Conservation (phyloP, 306 rosid genomes). For the Parietaria judaica region DNA sequence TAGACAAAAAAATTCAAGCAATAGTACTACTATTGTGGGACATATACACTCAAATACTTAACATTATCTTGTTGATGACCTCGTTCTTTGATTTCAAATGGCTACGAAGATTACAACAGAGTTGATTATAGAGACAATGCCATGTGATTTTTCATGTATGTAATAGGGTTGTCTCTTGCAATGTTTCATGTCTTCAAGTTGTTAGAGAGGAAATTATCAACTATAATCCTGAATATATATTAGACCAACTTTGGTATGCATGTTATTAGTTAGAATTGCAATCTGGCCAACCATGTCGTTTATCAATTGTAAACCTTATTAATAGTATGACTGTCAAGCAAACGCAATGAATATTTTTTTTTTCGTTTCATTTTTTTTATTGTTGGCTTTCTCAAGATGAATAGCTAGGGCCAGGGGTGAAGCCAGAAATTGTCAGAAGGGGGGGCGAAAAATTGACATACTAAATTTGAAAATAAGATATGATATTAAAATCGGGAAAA, state of each 20-base stretch:
- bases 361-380: not conserved
- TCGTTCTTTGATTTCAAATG: no score
- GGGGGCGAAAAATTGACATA: no score
- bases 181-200: not conserved
- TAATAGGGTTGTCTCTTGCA: not conserved
- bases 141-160: not conserved
- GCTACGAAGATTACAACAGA: no score
- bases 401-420: no score
- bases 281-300: slow-evolving; percentile 1
- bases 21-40: no score
- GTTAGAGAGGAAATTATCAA: not conserved
- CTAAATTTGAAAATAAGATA: no score
- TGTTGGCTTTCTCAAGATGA: not conserved
- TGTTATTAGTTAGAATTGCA: slow-evolving; percentile 1
- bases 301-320: not conserved
- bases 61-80: no score
- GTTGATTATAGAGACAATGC: not conserved
- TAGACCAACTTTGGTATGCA: not conserved
- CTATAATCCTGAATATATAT: not conserved
- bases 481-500: no score
- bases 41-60: no score
- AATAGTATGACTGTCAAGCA: not conserved
- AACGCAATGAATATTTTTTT: not conserved
- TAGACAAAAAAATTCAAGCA: no score
- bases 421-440: no score